These are phyloP conservation scores for Comarum palustre DNA, from an alignment of 306 rosid species.

Conservation along the genomic window DNA sequence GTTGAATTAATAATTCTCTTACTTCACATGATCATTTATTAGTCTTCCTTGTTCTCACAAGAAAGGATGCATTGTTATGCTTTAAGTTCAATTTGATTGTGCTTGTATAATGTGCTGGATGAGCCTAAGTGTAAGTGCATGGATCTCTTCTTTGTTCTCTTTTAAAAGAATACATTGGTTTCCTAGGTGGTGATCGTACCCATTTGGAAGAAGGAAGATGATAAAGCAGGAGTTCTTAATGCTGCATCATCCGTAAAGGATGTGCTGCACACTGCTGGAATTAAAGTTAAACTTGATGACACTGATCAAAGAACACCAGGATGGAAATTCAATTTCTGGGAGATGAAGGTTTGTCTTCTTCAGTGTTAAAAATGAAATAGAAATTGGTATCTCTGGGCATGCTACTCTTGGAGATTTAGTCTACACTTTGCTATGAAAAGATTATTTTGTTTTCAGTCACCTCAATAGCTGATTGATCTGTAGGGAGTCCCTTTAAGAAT, in stretches of 20 bases:
- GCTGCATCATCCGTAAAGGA: constrained; percentile 67
- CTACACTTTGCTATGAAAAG: not conserved
- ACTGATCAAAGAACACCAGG: constrained; percentile 92
- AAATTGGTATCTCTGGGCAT: constrained; percentile 5
- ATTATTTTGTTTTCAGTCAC: constrained; percentile 8
- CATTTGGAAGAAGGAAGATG: constrained; percentile 92
- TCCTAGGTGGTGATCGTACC: constrained; percentile 86
- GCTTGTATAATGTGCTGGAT: not conserved
- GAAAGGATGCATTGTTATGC: not conserved
- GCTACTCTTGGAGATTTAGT: not conserved
- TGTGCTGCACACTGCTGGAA: constrained; percentile 56
- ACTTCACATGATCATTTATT: not conserved
- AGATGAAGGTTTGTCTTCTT: constrained; percentile 74
- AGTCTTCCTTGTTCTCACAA: not conserved
- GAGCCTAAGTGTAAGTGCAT: not conserved
- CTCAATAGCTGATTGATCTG: constrained; percentile 21
- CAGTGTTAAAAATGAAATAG: constrained; percentile 12
- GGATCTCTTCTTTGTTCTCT: no score
- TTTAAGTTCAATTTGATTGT: not conserved
- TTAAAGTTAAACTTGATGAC: constrained; percentile 81
- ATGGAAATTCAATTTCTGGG: constrained; percentile 99
- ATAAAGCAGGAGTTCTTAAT: constrained; percentile 54
- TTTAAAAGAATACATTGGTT: constrained; percentile 18
- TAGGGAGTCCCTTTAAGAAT: constrained; percentile 97
- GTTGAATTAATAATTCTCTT: not conserved